Base-by-base conservation (phyloP, 2,329 filamentous ascomycete species). In the Coleophoma crateriformis region DNA sequence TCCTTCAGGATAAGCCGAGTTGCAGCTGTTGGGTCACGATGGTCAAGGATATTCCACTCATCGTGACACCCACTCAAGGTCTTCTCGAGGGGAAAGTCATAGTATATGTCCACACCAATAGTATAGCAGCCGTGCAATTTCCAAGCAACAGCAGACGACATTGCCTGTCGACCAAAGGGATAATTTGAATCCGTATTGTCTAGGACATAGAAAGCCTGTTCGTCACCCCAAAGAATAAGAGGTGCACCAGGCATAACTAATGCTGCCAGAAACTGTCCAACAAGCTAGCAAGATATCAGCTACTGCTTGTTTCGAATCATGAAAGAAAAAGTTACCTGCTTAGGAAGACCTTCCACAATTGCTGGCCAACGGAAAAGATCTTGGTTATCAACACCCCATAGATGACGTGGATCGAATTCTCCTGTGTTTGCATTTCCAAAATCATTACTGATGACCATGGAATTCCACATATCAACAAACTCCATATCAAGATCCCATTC, bases 351-450 rank as follows among this genome's bases (percentile, higher is more conserved):
- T 51, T 78, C 72, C 39, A 70, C 68, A n/a, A 84, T 67, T 7
- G 77, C 72, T 8, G 80, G 80, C 81, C 81, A 84, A 27, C 80
- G 71, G 56, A 84, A 79, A 7, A 84, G 78, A 58, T 85, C 81
- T 65, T 85, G 81, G 58, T 84, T 84, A 7, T 79, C 81, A 3
- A 76, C 74, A 41, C 81, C 81, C 58, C 76, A 84, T 72, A 84
- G 75, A 59, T 84, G 80, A 1, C 81, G 74, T 3, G 81, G 81
- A 55, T 85, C 81, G 54, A 82, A 80, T 50, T 76, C 64, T 20
- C 79, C 79, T 2, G 76, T 82, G 58, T 81, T 77, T 2, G 77
- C 70, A 57, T 83, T 84, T 52, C 77, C 66, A 55, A 83, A 67
- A 57, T 84, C 80, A 54, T 84, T 82, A 3, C 76, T 78, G 48